phyloP scores from a whole-genome alignment of 129 eudicot genomes.

The Cynara cardunculus region DNA sequence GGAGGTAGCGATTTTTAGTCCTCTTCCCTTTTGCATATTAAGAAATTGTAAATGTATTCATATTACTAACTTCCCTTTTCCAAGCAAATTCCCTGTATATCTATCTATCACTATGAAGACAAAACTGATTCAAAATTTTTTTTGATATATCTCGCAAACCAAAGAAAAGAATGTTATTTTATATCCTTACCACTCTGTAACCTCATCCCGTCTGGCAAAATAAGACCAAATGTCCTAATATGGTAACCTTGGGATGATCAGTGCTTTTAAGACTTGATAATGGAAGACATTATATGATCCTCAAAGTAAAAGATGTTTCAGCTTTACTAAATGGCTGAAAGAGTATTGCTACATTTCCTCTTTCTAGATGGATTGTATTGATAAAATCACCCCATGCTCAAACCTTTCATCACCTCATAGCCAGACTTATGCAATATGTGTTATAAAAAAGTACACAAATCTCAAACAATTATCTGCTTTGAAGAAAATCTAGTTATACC shows the following conservation, averaged over 20 bases:
- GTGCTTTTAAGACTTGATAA: not conserved
- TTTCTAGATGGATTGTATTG: not conserved
- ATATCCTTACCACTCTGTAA: not conserved
- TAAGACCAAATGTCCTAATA: not conserved
- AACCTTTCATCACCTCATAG: not conserved
- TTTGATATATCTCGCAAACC: not conserved
- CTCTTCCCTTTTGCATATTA: not conserved
- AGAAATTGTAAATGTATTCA: not conserved
- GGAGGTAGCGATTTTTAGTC: not conserved
- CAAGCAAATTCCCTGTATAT: not conserved
- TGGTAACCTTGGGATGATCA: too few relatives aligned
- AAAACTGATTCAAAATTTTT: not conserved
- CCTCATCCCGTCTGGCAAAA: not conserved
- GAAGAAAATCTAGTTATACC: slow-evolving; percentile 36
- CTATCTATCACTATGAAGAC: not conserved
- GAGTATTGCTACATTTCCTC: not conserved
- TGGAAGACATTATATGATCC: not conserved
- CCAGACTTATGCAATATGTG: not conserved
- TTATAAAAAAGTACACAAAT: not conserved
- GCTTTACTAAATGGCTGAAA: not conserved
- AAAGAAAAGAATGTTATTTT: not conserved
- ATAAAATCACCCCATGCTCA: not conserved
- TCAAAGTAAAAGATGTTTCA: not conserved
- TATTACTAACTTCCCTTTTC: not conserved
- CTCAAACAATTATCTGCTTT: not conserved